These are phyloP conservation scores for Helicocarpus griseus DNA, from an alignment of 2,329 filamentous ascomycete genomes.

Conservation along the genomic window DNA sequence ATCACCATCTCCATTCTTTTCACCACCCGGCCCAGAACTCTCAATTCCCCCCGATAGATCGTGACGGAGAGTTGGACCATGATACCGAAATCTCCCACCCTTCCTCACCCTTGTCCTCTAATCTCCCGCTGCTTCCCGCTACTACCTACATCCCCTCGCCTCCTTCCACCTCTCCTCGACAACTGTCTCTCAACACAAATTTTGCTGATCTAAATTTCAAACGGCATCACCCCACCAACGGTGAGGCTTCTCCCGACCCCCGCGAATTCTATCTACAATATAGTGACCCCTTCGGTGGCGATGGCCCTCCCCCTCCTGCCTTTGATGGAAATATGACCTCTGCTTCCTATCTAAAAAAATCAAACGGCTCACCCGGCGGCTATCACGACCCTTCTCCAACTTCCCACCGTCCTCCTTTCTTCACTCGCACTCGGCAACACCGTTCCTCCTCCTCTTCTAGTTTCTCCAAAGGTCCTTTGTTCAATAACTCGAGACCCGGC, in stretches of 20 bases:
- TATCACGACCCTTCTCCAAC: slow-evolving; percentile 7
- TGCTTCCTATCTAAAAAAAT: slow-evolving; percentile 9
- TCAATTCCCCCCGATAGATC: slow-evolving; percentile 23
- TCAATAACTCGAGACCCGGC: neutral
- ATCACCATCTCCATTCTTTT: slow-evolving; percentile 10
- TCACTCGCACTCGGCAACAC: slow-evolving; percentile 17
- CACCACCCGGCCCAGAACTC: slow-evolving; percentile 14
- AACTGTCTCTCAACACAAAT: slow-evolving; percentile 15
- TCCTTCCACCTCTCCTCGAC: slow-evolving; percentile 14
- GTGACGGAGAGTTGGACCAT: slow-evolving; percentile 16
- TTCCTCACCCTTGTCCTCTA: slow-evolving; percentile 16
- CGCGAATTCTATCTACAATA: slow-evolving; percentile 44
- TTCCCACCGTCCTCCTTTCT: slow-evolving; percentile 9
- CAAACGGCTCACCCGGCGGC: neutral
- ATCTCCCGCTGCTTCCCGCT: slow-evolving; percentile 15
- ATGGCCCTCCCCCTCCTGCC: slow-evolving; percentile 12
- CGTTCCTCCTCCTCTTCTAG: slow-evolving; percentile 25
- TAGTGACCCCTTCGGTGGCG: slow-evolving; percentile 25
- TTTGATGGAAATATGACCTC: slow-evolving; percentile 15
- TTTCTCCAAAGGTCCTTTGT: neutral
- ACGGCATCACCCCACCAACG: slow-evolving; percentile 11
- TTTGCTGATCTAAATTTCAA: slow-evolving; percentile 11
- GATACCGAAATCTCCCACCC: slow-evolving; percentile 17
- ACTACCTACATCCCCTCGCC: slow-evolving; percentile 20
- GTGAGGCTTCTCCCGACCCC: slow-evolving; percentile 33